A percentile compares a stretch with the other conserved stretches of the same genome.
Conservation (phyloP, 208 protist genomes). For the Borovskyia barvae region DNA sequence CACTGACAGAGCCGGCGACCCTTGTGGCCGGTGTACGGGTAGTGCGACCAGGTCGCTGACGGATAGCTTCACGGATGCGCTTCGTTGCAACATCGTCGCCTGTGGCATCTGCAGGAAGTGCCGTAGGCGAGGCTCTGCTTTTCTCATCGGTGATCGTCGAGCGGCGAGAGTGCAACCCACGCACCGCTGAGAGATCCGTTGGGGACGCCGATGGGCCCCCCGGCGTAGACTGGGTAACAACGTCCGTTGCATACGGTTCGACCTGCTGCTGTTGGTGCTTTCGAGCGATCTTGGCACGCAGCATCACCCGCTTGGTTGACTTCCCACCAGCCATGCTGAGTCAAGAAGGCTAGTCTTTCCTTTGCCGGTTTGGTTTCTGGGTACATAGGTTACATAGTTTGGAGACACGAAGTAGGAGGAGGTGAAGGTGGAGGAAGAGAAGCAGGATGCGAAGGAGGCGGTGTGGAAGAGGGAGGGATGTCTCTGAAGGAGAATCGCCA, state of each 20-base stretch:
- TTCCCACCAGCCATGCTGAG: slow-evolving; percentile 17
- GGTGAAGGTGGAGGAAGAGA: not conserved
- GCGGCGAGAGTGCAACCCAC: no score
- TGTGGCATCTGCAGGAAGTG: not conserved
- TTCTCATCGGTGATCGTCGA: no score
- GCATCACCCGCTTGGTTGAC: slow-evolving; percentile 22
- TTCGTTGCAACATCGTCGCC: slow-evolving; percentile 2
- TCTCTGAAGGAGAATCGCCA: no score
- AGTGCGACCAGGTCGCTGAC: slow-evolving; percentile 16
- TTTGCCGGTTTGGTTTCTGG: no score
- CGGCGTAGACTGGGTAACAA: no score
- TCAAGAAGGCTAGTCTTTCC: no score
- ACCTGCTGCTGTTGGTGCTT: slow-evolving; percentile 1
- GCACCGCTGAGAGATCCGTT: not conserved
- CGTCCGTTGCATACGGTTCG: not conserved
- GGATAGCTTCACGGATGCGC: slow-evolving; percentile 21
- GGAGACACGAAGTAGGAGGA: not conserved
- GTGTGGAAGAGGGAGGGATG: not conserved
- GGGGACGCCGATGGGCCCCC: not conserved
- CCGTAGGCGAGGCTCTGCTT: not conserved
- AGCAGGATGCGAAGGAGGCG: not conserved
- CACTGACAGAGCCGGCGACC: not conserved
- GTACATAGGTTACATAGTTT: no score
- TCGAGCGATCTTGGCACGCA: slow-evolving; percentile 15
- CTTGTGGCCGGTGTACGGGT: not conserved